Conservation (phyloP, 805 yeast genomes). For the Cyberlindnera misumaiensis region DNA sequence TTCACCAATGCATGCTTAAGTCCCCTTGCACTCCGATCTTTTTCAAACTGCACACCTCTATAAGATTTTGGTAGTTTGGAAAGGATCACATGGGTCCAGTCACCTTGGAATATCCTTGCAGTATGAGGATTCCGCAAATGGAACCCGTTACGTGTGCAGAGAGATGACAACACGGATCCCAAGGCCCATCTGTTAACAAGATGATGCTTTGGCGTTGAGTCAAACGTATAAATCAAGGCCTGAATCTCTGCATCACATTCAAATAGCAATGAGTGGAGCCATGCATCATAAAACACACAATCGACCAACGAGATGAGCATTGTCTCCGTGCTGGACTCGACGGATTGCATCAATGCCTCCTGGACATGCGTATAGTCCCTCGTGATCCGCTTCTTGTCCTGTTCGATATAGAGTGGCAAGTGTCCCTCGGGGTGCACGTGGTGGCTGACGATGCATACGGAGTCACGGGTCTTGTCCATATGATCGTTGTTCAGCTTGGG, state of each 20-base stretch:
- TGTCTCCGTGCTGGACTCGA: slow-evolving; percentile 26
- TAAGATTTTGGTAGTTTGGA: slow-evolving; percentile 4
- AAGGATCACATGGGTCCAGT: slow-evolving; percentile 1
- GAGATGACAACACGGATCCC: slow-evolving; percentile 10
- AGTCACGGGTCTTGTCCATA: slow-evolving; percentile 20
- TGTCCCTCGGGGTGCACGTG: slow-evolving; percentile 42
- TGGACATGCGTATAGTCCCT: slow-evolving; percentile 32
- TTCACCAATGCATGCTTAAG: slow-evolving; percentile 21
- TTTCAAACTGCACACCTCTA: slow-evolving; percentile 13
- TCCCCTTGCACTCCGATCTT: slow-evolving; percentile 15
- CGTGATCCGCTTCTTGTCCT: slow-evolving; percentile 28
- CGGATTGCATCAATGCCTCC: slow-evolving; percentile 29
- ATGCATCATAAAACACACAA: slow-evolving; percentile 42
- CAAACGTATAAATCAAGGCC: slow-evolving; percentile 18
- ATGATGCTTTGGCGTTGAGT: slow-evolving; percentile 6
- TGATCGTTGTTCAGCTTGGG: slow-evolving; percentile 27
- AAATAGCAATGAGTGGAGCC: slow-evolving; percentile 30
- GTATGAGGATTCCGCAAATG: slow-evolving; percentile 31
- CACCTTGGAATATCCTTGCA: slow-evolving; percentile 11
- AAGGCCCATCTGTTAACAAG: slow-evolving; percentile 10
- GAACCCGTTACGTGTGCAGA: slow-evolving; percentile 29
- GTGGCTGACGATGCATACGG: slow-evolving; percentile 39
- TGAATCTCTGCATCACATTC: slow-evolving; percentile 18
- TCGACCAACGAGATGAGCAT: slow-evolving; percentile 39
- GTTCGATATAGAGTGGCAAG: slow-evolving; percentile 54